phyloP scores from a whole-genome alignment of 2,329 filamentous ascomycete genomes.

The Myriangium duriaei region DNA sequence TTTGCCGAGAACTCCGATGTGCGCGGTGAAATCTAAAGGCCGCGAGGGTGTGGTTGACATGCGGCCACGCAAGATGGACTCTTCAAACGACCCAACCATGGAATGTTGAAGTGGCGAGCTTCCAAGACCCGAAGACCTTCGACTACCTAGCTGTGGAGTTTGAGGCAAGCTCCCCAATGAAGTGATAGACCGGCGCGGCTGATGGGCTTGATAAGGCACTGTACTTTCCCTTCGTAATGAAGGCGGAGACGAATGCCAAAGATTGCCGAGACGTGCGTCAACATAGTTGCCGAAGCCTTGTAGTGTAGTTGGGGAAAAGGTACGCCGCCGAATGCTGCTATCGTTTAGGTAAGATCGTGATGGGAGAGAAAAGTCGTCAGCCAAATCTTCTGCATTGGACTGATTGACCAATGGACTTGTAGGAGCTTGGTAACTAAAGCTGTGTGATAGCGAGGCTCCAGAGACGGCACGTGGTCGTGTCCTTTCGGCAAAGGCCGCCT shows the following conservation, averaged over 20 bases:
- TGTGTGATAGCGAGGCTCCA: conserved; percentile 58
- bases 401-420: conserved; percentile 88
- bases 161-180: conserved; percentile 39
- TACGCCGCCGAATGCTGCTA: conserved; percentile 44
- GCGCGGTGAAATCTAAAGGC: conserved; percentile 82
- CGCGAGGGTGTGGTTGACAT: conserved; percentile 96
- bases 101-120: conserved; percentile 71
- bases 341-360: conserved; percentile 22
- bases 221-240: conserved; percentile 46
- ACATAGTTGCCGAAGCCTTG: conserved; percentile 29
- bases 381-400: conserved; percentile 67
- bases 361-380: conserved; percentile 36
- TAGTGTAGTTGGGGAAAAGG: conserved; percentile 52
- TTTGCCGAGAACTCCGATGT: conserved; percentile 84
- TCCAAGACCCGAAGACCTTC: conserved; percentile 63
- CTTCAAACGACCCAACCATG: conserved; percentile 96
- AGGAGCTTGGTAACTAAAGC: conserved; percentile 73
- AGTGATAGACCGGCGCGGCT: conserved; percentile 62
- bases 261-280: conserved; percentile 1
- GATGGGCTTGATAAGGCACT: conserved; percentile 62
- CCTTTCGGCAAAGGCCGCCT: conserved; percentile 27
- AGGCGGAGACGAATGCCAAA: conserved; percentile 20
- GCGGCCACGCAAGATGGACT: conserved; percentile 83
- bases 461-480: conserved; percentile 30
- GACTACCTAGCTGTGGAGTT: conserved; percentile 37